A percentile compares a stretch with the other conserved stretches of the same genome.
phyloP scores from a whole-genome alignment of 1,284 basidiomycete species.

The Rhodofomes roseus region DNA sequence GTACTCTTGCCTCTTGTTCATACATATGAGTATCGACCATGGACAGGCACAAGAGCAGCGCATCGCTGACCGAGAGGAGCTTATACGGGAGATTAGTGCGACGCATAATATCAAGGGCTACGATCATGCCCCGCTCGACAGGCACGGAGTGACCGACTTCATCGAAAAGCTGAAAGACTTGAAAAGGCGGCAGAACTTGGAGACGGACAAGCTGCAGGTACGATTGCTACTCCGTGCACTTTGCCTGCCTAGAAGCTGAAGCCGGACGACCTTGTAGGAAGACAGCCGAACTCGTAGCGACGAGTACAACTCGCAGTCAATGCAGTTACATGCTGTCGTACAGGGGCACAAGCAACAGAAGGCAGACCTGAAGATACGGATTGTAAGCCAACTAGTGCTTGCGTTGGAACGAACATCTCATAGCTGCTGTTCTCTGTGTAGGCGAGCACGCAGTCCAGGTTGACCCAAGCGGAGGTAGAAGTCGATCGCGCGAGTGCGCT shows the following conservation, averaged over 20 bases:
- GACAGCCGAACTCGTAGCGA: conserved; percentile 34
- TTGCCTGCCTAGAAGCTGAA: neutral
- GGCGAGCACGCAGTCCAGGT: conserved; percentile 17
- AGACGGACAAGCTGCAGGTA: conserved; percentile 64
- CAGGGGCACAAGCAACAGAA: conserved; percentile 51
- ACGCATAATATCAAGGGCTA: conserved; percentile 76
- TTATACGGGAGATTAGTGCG: conserved; percentile 69
- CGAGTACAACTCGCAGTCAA: conserved; percentile 55
- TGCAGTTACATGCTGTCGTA: conserved; percentile 49
- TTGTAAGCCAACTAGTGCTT: conserved; percentile 40
- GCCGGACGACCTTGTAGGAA: neutral
- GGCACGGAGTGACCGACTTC: conserved; percentile 71
- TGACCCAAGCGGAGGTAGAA: conserved; percentile 20
- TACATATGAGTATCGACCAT: conserved; percentile 3
- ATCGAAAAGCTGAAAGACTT: conserved; percentile 55
- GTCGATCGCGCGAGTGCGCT: conserved; percentile 23
- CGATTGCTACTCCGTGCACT: neutral
- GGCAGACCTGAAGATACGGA: conserved; percentile 52
- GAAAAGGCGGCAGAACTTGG: conserved; percentile 49
- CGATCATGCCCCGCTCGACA: conserved; percentile 59
- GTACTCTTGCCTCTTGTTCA: conserved; percentile 7
- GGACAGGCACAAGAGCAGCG: conserved; percentile 71
- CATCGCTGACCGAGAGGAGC: conserved; percentile 68
- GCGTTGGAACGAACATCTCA: neutral
- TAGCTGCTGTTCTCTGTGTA: conserved; percentile 1